Base-by-base conservation (phyloP, 228 moss, liverwort and hornwort genomes). In the Sphagnum magellanicum region DNA sequence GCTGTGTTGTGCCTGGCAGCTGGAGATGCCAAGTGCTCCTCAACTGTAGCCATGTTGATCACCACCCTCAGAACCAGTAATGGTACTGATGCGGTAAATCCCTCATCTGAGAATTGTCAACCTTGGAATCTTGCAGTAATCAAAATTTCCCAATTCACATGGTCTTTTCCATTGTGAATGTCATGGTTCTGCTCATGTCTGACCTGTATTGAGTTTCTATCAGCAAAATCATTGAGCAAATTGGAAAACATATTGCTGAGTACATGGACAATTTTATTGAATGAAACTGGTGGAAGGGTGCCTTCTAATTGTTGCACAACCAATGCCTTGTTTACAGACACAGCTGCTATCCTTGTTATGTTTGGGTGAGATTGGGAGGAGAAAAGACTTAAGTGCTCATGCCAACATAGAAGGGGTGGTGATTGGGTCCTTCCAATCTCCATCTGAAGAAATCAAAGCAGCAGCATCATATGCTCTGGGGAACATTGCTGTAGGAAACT, bases 401-500 rank as follows among this genome's bases (percentile, higher is more conserved):
- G 77, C 74, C 66, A 92, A 92, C 72, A 92, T 98, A 79, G 87
- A 98, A 92, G 85, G 66, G 71, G 98, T 98, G 49, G 91, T 98
- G 51, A 86, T 98, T 68, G 83, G 84, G 74, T 98, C 94, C 17
- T 98, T 98, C 69, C 92, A 92, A 74, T 94, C 92, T 52, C 94
- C 94, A 64, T 90, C 90, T 15, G 94, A 98, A 81, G 94, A 98
- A 79, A 94, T 98, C 65, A 98, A 98, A 79, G 91, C 85, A 73
- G 94, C 98, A 62, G 94, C 92, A 55, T 98, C 94, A 51, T 98
- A 90, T 72, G 92, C 98, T 72, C 89, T 98, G 69, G 94, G 94
- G 51, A 98, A 92, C 66, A 90, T 98, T 69, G 98, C 94, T 63
- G 89, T 94, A 57, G 92, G 94, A 63, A 98, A 98, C 75, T 79